A percentile compares a stretch with the other conserved stretches of the same genome.
Evolutionary conservation across 768 basidiomycete genomes (phyloP).

Genomic region (Collybiopsis confluens): DNA sequence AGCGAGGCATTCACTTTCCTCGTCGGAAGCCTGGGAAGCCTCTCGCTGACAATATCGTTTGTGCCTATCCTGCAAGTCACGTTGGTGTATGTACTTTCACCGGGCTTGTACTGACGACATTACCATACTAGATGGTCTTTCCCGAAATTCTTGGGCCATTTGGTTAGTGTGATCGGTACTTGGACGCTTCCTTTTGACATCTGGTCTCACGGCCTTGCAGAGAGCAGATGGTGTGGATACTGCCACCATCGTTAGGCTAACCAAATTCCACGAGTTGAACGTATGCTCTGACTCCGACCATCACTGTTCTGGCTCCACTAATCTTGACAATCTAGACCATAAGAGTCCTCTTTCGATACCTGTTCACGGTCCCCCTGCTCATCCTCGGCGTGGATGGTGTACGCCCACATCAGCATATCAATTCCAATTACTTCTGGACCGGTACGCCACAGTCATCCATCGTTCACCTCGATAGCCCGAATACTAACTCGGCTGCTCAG

Average conservation of each 20-base stretch:
- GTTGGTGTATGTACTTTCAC: not conserved
- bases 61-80: conserved; percentile 56
- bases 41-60: conserved; percentile 72
- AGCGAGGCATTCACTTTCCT: conserved; percentile 70
- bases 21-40: conserved; percentile 63
- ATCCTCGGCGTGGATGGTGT: conserved; percentile 70
- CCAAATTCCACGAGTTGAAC: conserved; percentile 80
- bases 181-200: not conserved
- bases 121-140: conserved; percentile 56
- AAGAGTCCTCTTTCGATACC: conserved; percentile 68
- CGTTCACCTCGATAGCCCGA: not conserved
- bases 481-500: conserved; percentile 27
- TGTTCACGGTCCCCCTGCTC: conserved; percentile 63
- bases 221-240: conserved; percentile 59
- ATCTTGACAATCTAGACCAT: conserved; percentile 41
- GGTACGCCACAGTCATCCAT: conserved; percentile 25
- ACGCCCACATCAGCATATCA: conserved; percentile 56
- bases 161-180: conserved; percentile 40
- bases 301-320: not conserved
- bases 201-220: conserved; percentile 27
- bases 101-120: not conserved
- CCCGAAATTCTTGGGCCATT: conserved; percentile 54
- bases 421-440: conserved; percentile 53
- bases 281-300: conserved; percentile 35
- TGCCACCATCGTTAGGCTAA: conserved; percentile 63